Base-by-base conservation (phyloP, 495 filamentous ascomycete genomes). In the Endocarpon pusillum region DNA sequence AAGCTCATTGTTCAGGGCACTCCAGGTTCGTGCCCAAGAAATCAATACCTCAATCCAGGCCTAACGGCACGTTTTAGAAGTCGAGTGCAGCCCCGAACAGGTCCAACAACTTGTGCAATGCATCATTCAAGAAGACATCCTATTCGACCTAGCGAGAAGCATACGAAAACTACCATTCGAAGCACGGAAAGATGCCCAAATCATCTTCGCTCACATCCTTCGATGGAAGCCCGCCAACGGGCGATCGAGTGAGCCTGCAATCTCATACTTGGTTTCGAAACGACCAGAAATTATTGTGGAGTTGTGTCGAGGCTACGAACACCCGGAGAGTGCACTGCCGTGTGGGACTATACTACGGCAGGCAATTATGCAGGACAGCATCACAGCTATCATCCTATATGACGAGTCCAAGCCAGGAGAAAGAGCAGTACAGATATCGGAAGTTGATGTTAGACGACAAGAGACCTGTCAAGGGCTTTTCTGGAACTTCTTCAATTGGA, bases 401-500 rank as follows among this genome's bases (percentile, higher is more conserved):
- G 82, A 94, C 47, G 81, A 96, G 49, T 82, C 80, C 3, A 60
- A 64, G 10, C 66, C 71, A 31, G 73, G 71, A 2, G 60, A 63
- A 39, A 43, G 56, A 4, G 60, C 55, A 2, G 59, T 64, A 32
- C 57, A 64, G 34, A 55, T 85, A 4, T 68, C 58, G 2, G 74
- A 68, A 1, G 70, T 91, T 36, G 72, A 84, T 42, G 66, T 70
- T 15, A 70, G 73, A 18, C 52, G 66, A 9, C 69, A 62, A 19
- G 76, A 83, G 41, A 72, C 61, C 8, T 84, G 84, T 12, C 62
- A 69, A 10, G 86, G 86, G 0, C 69, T 94, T 1, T 94, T 99
- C 49, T 99, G 91, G 91, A 71, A 66, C n/a, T 96, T 96, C 56
- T 99, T 99, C 48, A 69, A 81, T 31, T 99, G 86, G 81, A 93